Evolutionary conservation across 139 green algal species (phyloP).

Genomic region (Klebsormidium nitens): DNA sequence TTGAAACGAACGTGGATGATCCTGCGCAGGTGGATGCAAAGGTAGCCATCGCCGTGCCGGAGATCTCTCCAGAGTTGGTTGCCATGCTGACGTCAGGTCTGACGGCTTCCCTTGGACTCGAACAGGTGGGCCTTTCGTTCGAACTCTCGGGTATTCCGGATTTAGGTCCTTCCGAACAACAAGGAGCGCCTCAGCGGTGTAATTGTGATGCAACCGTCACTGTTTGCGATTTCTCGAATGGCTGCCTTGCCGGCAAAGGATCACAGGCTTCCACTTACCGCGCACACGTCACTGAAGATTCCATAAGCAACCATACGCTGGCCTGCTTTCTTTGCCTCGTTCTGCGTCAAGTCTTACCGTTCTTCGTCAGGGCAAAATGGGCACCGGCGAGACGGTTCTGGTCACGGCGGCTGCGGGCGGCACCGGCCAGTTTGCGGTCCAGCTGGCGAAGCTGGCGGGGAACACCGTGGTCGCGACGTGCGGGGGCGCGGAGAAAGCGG

Average conservation of each 20-base stretch:
- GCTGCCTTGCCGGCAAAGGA: no score
- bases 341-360: no score
- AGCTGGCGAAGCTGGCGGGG: conserved; percentile 73
- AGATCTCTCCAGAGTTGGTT: conserved; percentile 57
- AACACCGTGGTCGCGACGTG: conserved; percentile 81
- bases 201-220: no score
- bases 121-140: conserved; percentile 20
- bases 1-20: no score
- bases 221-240: no score
- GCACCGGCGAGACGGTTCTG: conserved; percentile 66
- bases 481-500: conserved; percentile 62
- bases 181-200: no score
- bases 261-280: no score
- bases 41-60: conserved; percentile 46
- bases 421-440: conserved; percentile 90
- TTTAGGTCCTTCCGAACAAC: no score
- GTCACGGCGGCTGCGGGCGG: conserved; percentile 89
- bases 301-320: no score
- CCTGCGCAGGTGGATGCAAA: conserved; percentile 30
- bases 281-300: no score
- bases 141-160: no score
- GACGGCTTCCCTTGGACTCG: conserved; percentile 70
- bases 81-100: conserved; percentile 77
- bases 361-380: conserved; percentile 24
- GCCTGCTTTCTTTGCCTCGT: no score